Evolutionary conservation across 139 green algal species (phyloP).

Genomic region (Bryopsis sp.): DNA sequence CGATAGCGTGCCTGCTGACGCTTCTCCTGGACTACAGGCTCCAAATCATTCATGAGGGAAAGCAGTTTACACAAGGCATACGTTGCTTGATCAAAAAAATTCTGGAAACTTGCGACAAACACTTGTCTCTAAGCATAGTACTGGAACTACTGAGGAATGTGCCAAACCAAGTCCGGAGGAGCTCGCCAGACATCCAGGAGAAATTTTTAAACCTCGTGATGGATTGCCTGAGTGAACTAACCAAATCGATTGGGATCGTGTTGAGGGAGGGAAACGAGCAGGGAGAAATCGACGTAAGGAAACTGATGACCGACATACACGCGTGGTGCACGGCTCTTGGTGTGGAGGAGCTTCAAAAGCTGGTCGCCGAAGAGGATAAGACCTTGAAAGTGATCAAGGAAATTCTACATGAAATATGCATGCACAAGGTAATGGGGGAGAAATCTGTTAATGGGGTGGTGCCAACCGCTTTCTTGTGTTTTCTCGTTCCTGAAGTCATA

Average conservation of each 20-base stretch:
- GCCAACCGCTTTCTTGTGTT: too few species aligned
- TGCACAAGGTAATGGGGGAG: too few species aligned
- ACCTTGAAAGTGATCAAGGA: too few species aligned
- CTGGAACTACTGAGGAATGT: not conserved
- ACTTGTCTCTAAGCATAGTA: not conserved
- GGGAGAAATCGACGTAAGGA: too few species aligned
- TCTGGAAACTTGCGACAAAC: constrained; percentile 21
- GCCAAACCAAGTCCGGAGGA: not conserved
- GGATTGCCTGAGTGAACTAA: constrained; percentile 96
- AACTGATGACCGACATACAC: too few species aligned
- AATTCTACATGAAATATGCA: too few species aligned
- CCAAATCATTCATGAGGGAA: constrained; percentile 35
- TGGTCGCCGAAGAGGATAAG: too few species aligned
- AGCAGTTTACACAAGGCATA: constrained; percentile 43
- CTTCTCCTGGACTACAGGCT: constrained; percentile 56
- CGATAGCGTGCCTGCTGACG: constrained; percentile 48
- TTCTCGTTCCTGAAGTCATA: too few species aligned
- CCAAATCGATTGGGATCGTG: constrained; percentile 50
- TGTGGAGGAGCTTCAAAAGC: too few species aligned
- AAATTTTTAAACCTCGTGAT: constrained; percentile 67
- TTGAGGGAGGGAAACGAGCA: too few species aligned
- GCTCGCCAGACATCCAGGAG: not conserved
- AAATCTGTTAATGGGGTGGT: too few species aligned
- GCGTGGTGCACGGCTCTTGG: too few species aligned
- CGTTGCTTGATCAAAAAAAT: constrained; percentile 36